phyloP scores from a whole-genome alignment of 495 filamentous ascomycete genomes.

The Tuber borchii region DNA sequence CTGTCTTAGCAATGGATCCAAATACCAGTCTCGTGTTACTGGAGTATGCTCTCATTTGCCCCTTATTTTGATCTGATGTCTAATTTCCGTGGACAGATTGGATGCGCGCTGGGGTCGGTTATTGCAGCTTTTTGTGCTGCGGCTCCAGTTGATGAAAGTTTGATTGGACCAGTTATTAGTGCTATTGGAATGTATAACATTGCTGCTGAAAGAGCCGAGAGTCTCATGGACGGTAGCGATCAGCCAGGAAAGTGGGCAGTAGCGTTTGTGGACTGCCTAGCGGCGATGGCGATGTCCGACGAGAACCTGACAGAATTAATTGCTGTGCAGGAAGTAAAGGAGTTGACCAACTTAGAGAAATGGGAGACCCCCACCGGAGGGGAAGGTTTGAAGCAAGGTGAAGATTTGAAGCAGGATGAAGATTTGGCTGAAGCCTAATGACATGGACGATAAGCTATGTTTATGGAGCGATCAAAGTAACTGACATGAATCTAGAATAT shows the following conservation, averaged over 20 bases:
- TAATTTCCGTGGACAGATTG: slow-evolving; percentile 47
- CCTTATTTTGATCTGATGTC: not conserved
- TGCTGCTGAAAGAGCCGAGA: slow-evolving; percentile 68
- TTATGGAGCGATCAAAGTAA: not conserved
- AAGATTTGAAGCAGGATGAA: not conserved
- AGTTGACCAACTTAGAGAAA: not conserved
- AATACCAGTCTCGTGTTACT: slow-evolving; percentile 70
- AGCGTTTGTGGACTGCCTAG: slow-evolving; percentile 26
- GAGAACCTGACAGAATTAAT: not conserved
- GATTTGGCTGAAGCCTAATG: not conserved
- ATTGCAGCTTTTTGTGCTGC: slow-evolving; percentile 66
- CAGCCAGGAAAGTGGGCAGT: slow-evolving; percentile 28
- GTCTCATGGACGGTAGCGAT: slow-evolving; percentile 49
- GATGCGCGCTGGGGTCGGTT: slow-evolving; percentile 76
- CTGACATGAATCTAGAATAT: slow-evolving; percentile 1
- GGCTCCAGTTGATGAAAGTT: slow-evolving; percentile 52
- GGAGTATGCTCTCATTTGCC: slow-evolving; percentile 45
- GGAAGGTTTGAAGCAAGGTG: not conserved
- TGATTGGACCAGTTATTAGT: slow-evolving; percentile 60
- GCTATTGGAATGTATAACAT: slow-evolving; percentile 76
- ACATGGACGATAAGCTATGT: not conserved
- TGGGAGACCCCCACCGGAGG: not conserved
- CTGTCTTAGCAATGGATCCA: slow-evolving; percentile 68
- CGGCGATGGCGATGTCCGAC: slow-evolving; percentile 1
- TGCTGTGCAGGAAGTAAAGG: not conserved